Evolutionary conservation across 2,329 filamentous ascomycete genomes (phyloP).

Genomic region (Aspergillus persii): DNA sequence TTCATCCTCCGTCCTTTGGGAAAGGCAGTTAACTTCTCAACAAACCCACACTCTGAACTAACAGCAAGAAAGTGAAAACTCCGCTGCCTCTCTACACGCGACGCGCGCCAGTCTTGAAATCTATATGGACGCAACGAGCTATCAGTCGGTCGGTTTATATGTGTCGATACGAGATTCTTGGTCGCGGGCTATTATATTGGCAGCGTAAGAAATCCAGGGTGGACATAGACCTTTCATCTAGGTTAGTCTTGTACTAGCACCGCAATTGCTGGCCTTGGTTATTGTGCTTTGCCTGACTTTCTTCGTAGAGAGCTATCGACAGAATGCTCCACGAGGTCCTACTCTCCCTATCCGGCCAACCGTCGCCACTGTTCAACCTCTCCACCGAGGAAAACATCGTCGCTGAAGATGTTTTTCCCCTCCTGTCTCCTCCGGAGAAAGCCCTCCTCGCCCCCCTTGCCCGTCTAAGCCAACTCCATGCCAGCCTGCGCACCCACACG

Average conservation of each 20-base stretch:
- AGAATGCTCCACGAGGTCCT: conserved; percentile 97
- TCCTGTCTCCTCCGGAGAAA: conserved; percentile 74
- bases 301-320: conserved; percentile 21
- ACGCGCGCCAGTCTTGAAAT: neutral
- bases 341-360: conserved; percentile 90
- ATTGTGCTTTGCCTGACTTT: conserved; percentile 9
- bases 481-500: conserved; percentile 66
- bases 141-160: conserved; percentile 28
- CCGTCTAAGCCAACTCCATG: conserved; percentile 74
- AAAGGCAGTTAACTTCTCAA: neutral
- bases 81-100: neutral
- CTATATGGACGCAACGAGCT: neutral
- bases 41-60: neutral
- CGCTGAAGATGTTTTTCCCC: conserved; percentile 49
- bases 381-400: conserved; percentile 49
- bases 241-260: conserved; percentile 19
- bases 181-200: conserved; percentile 43
- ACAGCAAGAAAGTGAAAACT: too few relatives aligned
- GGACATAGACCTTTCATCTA: conserved; percentile 24
- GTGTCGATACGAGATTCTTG: conserved; percentile 48
- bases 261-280: neutral
- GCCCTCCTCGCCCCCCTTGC: conserved; percentile 76
- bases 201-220: conserved; percentile 31
- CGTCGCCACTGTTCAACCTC: conserved; percentile 75
- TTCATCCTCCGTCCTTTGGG: neutral